Conservation (phyloP, 768 basidiomycete genomes). For the Lepiota venenata region DNA sequence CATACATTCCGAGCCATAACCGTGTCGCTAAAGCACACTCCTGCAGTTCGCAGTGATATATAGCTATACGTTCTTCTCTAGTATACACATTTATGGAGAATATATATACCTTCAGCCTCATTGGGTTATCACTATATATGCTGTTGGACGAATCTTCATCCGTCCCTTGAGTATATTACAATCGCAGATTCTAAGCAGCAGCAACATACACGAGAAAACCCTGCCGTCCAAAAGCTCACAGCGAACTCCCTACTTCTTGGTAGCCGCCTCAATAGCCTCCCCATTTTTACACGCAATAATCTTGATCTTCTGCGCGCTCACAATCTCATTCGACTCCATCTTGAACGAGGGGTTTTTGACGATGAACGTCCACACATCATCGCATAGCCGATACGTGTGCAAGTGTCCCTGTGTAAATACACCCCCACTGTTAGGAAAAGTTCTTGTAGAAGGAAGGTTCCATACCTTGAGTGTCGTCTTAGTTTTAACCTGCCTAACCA, state of each 20-base stretch:
- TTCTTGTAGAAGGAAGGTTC: not conserved
- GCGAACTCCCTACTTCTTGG: slow-evolving; percentile 60
- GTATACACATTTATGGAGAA: no score
- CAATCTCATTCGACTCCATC: slow-evolving; percentile 87
- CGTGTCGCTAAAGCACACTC: no score
- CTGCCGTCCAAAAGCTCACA: no score
- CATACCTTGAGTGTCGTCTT: slow-evolving; percentile 91
- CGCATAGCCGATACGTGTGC: slow-evolving; percentile 88
- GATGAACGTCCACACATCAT: slow-evolving; percentile 99
- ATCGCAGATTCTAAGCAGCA: no score
- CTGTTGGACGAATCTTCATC: no score
- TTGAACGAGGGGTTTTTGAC: slow-evolving; percentile 92
- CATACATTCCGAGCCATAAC: no score
- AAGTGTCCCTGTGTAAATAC: slow-evolving; percentile 75
- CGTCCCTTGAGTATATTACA: no score
- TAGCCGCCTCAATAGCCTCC: slow-evolving; percentile 79
- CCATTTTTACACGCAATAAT: slow-evolving; percentile 99
- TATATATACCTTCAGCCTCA: no score
- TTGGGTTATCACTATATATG: no score
- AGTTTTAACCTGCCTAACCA: slow-evolving; percentile 91
- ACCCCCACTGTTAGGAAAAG: not conserved
- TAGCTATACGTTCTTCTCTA: no score
- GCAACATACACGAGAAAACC: no score
- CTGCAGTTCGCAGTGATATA: no score
- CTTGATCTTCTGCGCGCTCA: slow-evolving; percentile 79